Evolutionary conservation across 768 basidiomycete genomes (phyloP).

Genomic region (Chalciporus pseudorubinellus): DNA sequence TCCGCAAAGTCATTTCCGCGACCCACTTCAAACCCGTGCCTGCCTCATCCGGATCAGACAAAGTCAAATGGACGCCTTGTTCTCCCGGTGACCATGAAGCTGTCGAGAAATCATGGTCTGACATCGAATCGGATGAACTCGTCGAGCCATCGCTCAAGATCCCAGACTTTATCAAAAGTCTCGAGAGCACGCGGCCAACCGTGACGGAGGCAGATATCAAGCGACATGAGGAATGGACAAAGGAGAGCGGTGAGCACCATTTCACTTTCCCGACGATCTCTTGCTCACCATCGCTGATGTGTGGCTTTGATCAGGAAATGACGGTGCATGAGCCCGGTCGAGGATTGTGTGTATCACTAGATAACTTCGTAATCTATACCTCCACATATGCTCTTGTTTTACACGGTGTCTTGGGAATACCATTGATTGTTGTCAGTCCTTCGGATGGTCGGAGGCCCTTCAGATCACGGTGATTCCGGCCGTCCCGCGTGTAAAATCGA

Average conservation of each 20-base stretch:
- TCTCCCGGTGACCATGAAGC: constrained; percentile 89
- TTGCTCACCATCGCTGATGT: background rate
- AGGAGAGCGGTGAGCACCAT: constrained; percentile 64
- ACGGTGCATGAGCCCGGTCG: constrained; percentile 27
- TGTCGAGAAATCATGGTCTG: constrained; percentile 86
- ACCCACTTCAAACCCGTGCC: constrained; percentile 83
- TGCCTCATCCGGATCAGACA: constrained; percentile 19
- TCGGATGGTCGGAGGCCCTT: too few relatives aligned
- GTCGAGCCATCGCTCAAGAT: constrained; percentile 82
- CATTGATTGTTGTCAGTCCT: constrained; percentile 1
- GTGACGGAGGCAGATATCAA: constrained; percentile 87
- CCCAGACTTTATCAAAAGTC: constrained; percentile 77
- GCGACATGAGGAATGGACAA: constrained; percentile 81
- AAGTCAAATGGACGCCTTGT: constrained; percentile 86
- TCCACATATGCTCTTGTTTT: constrained; percentile 5
- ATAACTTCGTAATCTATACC: constrained; percentile 21
- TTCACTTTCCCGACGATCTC: background rate
- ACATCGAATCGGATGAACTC: constrained; percentile 82
- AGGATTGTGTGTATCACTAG: background rate
- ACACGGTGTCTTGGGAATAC: constrained; percentile 10
- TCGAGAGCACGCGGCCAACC: constrained; percentile 79
- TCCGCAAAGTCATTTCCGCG: constrained; percentile 91
- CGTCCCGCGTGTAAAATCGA: too few relatives aligned
- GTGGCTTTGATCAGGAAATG: constrained; percentile 22
- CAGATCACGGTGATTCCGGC: too few relatives aligned